Conservation (phyloP, 1,284 basidiomycete species). For the Prillingera fragicola region DNA sequence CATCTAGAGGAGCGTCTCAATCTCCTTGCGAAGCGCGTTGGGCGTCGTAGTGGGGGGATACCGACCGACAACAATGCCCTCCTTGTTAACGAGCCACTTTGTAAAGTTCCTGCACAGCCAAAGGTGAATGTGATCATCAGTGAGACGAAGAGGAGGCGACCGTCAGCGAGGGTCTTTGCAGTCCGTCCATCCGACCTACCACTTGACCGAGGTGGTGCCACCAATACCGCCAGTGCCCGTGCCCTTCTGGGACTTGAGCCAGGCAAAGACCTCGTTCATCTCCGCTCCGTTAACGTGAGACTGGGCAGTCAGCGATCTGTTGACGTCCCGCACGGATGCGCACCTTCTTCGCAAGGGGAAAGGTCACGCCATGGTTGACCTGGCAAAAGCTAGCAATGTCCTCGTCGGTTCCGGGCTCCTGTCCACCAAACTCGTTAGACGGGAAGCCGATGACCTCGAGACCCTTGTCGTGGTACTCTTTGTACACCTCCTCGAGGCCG, state of each 20-base stretch:
- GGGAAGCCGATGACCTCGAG: conserved; percentile 52
- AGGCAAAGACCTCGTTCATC: conserved; percentile 74
- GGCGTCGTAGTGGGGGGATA: conserved; percentile 36
- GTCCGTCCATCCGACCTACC: no score
- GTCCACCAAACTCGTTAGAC: conserved; percentile 53
- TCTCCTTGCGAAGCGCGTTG: conserved; percentile 31
- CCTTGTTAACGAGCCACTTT: conserved; percentile 40
- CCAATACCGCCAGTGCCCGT: conserved; percentile 26
- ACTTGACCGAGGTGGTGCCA: conserved; percentile 44
- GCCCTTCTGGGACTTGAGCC: conserved; percentile 60
- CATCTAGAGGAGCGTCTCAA: conserved; percentile 32
- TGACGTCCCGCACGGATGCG: no score
- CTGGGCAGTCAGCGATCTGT: no score
- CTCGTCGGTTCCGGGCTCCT: conserved; percentile 69
- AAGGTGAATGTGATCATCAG: no score
- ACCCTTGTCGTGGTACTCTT: conserved; percentile 51
- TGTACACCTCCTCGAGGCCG: conserved; percentile 52
- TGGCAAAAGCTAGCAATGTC: conserved; percentile 57
- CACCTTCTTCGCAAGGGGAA: conserved; percentile 78
- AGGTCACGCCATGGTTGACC: conserved; percentile 73
- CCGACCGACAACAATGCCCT: conserved; percentile 37
- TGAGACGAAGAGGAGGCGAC: conserved; percentile 1
- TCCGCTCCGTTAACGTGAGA: conserved; percentile 83
- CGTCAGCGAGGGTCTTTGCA: no score
- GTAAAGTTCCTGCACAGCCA: conserved; percentile 36